These are phyloP conservation scores for Mychonastes homosphaera DNA, from an alignment of 139 green algal species.

Conservation along the genomic window DNA sequence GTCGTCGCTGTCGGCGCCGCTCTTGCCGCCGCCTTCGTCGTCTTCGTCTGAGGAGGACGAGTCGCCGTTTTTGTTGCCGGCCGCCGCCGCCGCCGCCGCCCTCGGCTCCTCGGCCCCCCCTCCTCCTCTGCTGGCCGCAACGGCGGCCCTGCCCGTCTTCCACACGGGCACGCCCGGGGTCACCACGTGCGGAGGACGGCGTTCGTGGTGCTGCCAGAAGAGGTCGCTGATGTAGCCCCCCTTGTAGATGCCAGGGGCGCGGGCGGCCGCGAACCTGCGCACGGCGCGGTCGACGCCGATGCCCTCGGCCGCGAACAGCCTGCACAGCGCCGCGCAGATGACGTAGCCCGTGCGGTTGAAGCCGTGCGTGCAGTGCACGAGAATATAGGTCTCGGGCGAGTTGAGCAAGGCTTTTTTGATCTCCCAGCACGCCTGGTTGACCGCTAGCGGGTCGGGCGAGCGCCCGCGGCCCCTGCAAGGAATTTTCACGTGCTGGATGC, in stretches of 20 bases:
- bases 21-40: no score
- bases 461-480: constrained; percentile 60
- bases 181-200: constrained; percentile 7
- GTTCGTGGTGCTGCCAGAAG: constrained; percentile 77
- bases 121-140: no score
- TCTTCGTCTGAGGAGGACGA: no score
- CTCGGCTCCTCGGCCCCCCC: constrained; percentile 25
- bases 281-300: constrained; percentile 42
- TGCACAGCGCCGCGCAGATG: constrained; percentile 29
- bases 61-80: constrained; percentile 4
- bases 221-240: constrained; percentile 82
- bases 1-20: no score
- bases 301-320: constrained; percentile 16
- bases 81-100: constrained; percentile 17
- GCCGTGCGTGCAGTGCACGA: constrained; percentile 98
- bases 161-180: constrained; percentile 46
- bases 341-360: constrained; percentile 86
- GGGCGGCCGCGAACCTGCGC: constrained; percentile 50
- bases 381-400: constrained; percentile 24
- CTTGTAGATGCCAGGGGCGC: constrained; percentile 96
- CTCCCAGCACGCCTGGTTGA: constrained; percentile 72
- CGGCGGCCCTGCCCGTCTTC: no score
- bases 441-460: constrained; percentile 54
- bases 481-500: constrained; percentile 43
- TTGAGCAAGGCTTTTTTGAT: constrained; percentile 31